Base-by-base conservation (phyloP, 768 basidiomycete species). In the Leccinellum albellum region DNA sequence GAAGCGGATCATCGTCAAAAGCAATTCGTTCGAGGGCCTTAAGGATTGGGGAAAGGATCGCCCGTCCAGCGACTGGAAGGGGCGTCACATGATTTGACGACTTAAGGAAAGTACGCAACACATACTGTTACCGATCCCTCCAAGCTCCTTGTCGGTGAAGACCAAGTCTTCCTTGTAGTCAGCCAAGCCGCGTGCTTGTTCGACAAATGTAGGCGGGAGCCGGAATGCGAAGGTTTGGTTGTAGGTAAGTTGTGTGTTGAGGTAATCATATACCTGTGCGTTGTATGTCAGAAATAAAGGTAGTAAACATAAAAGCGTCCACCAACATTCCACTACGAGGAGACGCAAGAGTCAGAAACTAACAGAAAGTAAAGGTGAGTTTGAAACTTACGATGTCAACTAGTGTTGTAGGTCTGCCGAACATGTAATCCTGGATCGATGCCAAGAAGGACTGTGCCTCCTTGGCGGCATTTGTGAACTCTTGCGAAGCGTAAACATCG, bases 171-270 rank as follows among this genome's bases (percentile, higher is more conserved):
- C 89, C 70, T 93, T 90, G 77, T 82, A 89, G 76, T 93, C 77
- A 1, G 84, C 91, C 57, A 85, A 80, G 58, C 75, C 78, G 28
- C 84, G 87, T 20, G 88, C 86, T 65, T 89, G 89, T 64, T 89
- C 84, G 59, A 88, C 73, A 69, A 85, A 76, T 8, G 82, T 84
- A 10, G 87, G 87, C 17, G 89, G 87, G 26, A 93, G 84, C 60
- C 86, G 84, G 73, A 82, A 81, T 2, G 87, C 86, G 61, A 87
- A 94, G 20, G 88, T 87, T 74, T 82, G 84, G 78, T 94, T 93
- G 79, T 94, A 87, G 53, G 76, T 79, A 59, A 89, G 79, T 68
- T 91, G 77, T n/a, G 87, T 80, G 76, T 85, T 84, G 68, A 93
- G 80, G 71, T 80, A 91, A 73, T 92, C 89, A 70, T 81, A 89